Conservation (phyloP, 768 basidiomycete species). For the Calocybe gangraenosa region DNA sequence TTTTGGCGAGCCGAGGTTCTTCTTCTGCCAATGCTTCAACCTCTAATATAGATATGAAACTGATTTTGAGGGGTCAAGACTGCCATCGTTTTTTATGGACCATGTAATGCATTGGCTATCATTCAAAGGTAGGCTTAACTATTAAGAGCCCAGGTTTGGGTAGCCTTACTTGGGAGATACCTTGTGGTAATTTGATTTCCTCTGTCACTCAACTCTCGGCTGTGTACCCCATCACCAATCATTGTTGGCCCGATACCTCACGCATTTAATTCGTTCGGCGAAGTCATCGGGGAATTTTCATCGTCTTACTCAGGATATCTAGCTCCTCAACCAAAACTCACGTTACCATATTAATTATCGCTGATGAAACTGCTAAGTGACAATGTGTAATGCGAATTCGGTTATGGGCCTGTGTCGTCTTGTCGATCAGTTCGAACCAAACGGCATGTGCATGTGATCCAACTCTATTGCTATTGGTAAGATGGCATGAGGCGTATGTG, state of each 20-base stretch:
- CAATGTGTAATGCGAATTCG: background rate
- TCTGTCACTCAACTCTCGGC: too few species aligned
- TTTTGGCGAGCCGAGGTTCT: background rate
- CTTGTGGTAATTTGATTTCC: too few species aligned
- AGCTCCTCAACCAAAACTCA: too few species aligned
- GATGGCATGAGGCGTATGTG: background rate
- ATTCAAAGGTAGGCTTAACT: too few species aligned
- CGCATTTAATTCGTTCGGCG: background rate
- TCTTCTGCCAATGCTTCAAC: too few species aligned
- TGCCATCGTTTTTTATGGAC: too few species aligned
- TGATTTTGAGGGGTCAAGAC: too few species aligned
- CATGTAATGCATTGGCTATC: too few species aligned
- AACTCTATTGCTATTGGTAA: background rate
- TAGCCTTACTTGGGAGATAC: too few species aligned
- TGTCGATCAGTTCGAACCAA: background rate
- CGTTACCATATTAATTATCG: conserved; percentile 4
- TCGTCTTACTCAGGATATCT: conserved; percentile 3
- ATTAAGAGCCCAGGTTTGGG: too few species aligned
- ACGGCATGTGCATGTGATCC: conserved; percentile 3
- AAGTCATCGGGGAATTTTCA: background rate
- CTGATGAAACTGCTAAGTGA: conserved; percentile 1
- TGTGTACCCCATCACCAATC: background rate
- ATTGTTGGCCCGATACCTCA: background rate
- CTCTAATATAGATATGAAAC: too few species aligned
- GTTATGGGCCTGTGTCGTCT: background rate